Conservation (phyloP, 75 land plant species). For the Pinus albicaulis region DNA sequence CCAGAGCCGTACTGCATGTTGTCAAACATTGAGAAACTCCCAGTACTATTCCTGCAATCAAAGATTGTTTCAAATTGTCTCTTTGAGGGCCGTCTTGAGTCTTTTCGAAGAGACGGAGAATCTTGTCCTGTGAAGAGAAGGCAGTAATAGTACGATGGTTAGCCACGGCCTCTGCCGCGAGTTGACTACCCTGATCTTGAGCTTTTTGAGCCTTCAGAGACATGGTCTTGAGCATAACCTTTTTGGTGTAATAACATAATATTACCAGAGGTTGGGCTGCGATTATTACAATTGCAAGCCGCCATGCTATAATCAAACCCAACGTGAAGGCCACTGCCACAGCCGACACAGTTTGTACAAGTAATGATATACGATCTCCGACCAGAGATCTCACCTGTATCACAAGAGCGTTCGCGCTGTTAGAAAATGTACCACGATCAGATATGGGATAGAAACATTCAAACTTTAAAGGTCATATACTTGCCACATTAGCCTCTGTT, state of each 20-base stretch:
- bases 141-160: conserved; percentile 73
- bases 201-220: conserved; percentile 30
- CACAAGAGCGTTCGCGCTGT: not conserved
- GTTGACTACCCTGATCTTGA: conserved; percentile 50
- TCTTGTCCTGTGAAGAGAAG: conserved; percentile 40
- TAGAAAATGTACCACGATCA: no score
- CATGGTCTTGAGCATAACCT: conserved; percentile 43
- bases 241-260: conserved; percentile 57
- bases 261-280: conserved; percentile 75
- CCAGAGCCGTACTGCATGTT: conserved; percentile 55
- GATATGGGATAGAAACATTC: no score
- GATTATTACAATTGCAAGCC: conserved; percentile 72
- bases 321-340: conserved; percentile 48
- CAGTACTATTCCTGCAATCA: conserved; percentile 66
- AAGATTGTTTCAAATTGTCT: conserved; percentile 46
- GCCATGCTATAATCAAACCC: conserved; percentile 67
- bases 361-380: conserved; percentile 60
- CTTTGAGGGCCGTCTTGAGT: conserved; percentile 45
- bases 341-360: conserved; percentile 58
- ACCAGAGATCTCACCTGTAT: conserved; percentile 54
- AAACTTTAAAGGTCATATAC: not conserved
- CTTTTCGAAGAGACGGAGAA: conserved; percentile 41
- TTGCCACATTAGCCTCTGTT: conserved; percentile 67
- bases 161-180: conserved; percentile 67
- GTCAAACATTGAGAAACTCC: conserved; percentile 46